These are phyloP conservation scores for Purpureocillium lavendulum DNA, from an alignment of 2,329 filamentous ascomycete genomes.

Conservation along the genomic window DNA sequence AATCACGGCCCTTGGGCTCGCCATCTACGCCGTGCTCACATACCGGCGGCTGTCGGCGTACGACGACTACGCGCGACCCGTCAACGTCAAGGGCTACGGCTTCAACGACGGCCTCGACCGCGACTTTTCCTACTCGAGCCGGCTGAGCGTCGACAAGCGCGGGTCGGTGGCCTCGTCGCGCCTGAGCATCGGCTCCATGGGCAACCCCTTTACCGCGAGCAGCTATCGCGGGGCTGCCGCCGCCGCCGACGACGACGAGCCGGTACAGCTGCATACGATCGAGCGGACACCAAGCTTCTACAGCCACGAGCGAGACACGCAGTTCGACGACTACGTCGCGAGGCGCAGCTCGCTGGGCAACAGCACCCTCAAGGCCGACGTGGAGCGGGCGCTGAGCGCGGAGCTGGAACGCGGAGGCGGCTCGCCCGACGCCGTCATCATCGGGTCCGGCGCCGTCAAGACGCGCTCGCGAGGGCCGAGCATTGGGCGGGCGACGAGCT, in stretches of 20 bases:
- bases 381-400: conserved; percentile 19
- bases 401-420: conserved; percentile 20
- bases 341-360: conserved; percentile 18
- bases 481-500: conserved; percentile 23
- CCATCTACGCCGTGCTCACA: conserved; percentile 36
- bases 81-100: conserved; percentile 40
- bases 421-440: conserved; percentile 2
- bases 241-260: conserved; percentile 5
- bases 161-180: conserved; percentile 17
- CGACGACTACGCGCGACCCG: conserved; percentile 41
- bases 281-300: conserved; percentile 24
- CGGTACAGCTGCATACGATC: conserved; percentile 11
- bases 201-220: too few species aligned
- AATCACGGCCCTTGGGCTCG: conserved; percentile 31
- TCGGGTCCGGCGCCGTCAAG: conserved; percentile 3
- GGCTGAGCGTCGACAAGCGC: conserved; percentile 10
- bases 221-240: too few species aligned
- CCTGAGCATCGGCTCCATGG: conserved; percentile 17
- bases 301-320: conserved; percentile 36
- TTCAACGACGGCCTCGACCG: conserved; percentile 26
- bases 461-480: conserved; percentile 17
- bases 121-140: conserved; percentile 16
- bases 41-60: conserved; percentile 40
- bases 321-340: conserved; percentile 37
- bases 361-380: conserved; percentile 11